These are phyloP conservation scores for Asterochloris sp. DNA, from an alignment of 139 green algal genomes.

Conservation along the genomic window DNA sequence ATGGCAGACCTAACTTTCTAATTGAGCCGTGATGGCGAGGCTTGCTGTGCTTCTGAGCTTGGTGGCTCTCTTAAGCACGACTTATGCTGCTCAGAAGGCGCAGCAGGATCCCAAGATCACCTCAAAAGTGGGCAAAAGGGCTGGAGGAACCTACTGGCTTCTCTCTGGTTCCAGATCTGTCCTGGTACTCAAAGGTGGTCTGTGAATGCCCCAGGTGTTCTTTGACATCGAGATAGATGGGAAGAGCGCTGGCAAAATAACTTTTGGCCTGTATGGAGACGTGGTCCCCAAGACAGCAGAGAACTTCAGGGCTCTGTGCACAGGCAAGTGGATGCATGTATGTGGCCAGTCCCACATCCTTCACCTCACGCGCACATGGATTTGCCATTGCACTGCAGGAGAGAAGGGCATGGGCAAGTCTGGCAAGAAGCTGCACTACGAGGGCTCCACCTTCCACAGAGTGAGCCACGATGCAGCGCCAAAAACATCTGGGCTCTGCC, in stretches of 20 bases:
- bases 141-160: too few species aligned
- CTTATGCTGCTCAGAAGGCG: too few species aligned
- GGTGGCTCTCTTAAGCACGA: too few species aligned
- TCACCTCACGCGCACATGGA: not conserved
- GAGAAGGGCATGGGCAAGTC: constrained; percentile 72
- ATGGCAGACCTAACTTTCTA: not conserved
- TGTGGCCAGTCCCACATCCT: not conserved
- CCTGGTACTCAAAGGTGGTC: too few species aligned
- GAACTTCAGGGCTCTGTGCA: constrained; percentile 76
- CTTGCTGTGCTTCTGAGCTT: too few species aligned
- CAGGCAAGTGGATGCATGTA: constrained; percentile 21
- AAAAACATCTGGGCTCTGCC: not conserved
- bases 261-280: constrained; percentile 84
- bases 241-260: constrained; percentile 64
- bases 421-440: constrained; percentile 82
- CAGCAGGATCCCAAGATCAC: too few species aligned
- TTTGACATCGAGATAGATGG: constrained; percentile 74
- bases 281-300: constrained; percentile 80
- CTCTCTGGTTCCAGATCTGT: too few species aligned
- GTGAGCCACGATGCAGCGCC: constrained; percentile 89
- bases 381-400: constrained; percentile 21
- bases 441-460: constrained; percentile 78
- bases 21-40: too few species aligned
- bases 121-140: too few species aligned
- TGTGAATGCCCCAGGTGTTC: constrained; percentile 35